phyloP scores from a whole-genome alignment of 2,329 filamentous ascomycete genomes.

The Penicillium sp. region DNA sequence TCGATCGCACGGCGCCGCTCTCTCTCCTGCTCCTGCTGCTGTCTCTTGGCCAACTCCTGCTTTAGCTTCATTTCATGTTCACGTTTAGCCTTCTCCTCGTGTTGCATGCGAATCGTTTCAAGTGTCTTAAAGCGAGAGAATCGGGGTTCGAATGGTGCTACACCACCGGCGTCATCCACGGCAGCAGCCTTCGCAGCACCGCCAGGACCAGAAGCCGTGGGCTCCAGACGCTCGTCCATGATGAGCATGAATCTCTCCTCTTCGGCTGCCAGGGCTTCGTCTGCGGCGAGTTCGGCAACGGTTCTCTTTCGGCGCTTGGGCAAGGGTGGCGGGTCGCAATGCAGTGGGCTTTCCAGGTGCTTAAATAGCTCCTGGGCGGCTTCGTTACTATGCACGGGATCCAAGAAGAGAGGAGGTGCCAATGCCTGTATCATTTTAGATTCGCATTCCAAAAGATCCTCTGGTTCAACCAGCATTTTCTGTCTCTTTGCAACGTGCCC shows the following conservation, averaged over 20 bases:
- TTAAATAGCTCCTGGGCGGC: conserved; percentile 73
- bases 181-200: conserved; percentile 63
- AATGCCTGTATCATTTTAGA: conserved; percentile 72
- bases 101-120: conserved; percentile 75
- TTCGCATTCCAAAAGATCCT: conserved; percentile 72
- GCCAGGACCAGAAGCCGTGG: conserved; percentile 58
- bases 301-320: conserved; percentile 92
- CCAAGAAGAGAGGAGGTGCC: conserved; percentile 71
- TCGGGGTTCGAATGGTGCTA: conserved; percentile 74
- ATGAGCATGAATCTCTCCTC: conserved; percentile 91
- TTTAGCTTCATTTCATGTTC: conserved; percentile 50
- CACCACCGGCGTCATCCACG: conserved; percentile 69
- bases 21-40: conserved; percentile 50
- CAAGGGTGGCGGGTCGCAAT: conserved; percentile 72
- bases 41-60: conserved; percentile 51
- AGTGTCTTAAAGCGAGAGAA: conserved; percentile 93
- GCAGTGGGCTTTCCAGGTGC: conserved; percentile 71
- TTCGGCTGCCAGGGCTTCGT: conserved; percentile 86
- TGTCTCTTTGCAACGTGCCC: conserved; percentile 61
- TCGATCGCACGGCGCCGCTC: conserved; percentile 49
- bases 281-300: conserved; percentile 88
- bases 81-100: conserved; percentile 64
- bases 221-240: conserved; percentile 76
- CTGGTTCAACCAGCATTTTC: conserved; percentile 77
- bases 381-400: conserved; percentile 68